Base-by-base conservation (phyloP, 495 filamentous ascomycete species). In the Copromyces sp. region DNA sequence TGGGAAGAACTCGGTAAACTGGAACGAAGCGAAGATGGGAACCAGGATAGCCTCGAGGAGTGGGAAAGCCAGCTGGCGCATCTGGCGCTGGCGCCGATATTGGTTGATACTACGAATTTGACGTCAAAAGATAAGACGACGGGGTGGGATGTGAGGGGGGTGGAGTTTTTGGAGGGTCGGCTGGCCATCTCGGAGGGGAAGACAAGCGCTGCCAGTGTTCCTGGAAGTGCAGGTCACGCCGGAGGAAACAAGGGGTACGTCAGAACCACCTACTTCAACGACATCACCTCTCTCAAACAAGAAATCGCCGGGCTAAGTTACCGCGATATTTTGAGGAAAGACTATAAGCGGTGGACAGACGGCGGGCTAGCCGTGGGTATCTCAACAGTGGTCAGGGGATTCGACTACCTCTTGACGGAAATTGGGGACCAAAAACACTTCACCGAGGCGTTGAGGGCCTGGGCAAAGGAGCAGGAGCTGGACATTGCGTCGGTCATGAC, bases 281-380 rank as follows among this genome's bases (percentile, higher is more conserved):
- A 87, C 40, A 83, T 98, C 68, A 82, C 85, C 17, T 71, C 79
- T 4, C 90, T 94, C 7, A 97, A 97, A 81, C 84, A 88, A 73
- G 86, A 94, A 73, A 86, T 98, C 65, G 87, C 87, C 70, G 74
- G 80, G 4, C 82, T 99, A 73, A 86, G 84, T 3, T 78, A 95
- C 72, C 80, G 87, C 3, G 96, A 98, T 74, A 86, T 97, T 17
- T 79, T 98, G 68, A 86, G 90, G 72, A 94, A 96, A 75, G 95
- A 99, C 80, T 99, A 95, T 81, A 99, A 99, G 82, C 87, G 91
- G 72, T 99, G 94, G 94, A 82, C 77, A 5, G 94, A 93, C 76
- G 80, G 76, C 73, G 72, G 2, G 77, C 73, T 87, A 39, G 86
- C 82, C 24, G 80, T 99, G 9, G 95, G 95, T 1, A 91, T 97